Base-by-base conservation (phyloP, 2,329 filamentous ascomycete species). In the Aspergillus ustus region DNA sequence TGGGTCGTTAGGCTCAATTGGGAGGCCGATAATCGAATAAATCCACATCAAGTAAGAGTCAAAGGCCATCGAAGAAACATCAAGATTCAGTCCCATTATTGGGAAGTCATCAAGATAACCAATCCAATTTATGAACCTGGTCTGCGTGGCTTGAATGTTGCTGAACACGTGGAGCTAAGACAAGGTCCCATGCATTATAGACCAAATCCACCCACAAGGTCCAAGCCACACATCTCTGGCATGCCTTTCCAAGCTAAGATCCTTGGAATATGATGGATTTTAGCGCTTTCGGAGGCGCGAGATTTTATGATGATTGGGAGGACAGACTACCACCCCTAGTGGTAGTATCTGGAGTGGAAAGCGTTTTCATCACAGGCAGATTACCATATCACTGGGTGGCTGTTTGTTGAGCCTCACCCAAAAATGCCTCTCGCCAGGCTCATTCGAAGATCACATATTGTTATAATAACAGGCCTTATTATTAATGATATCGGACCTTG, bases 161-260 rank as follows among this genome's bases (percentile, higher is more conserved):
- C 43, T 55, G 52, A 57, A 57, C 49, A 59, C 56, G 43, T 59
- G 56, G 40, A 59, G 45, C 13, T 40, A 17, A 25, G 31, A 43
- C 34, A 40, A 28, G n/a, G 20, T 20, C 17, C 43, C 2, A 20
- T 9, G 11, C 20, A 45, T 8, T 31, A 25, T 6, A 17, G 13
- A 34, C 9, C 20, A 17, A 19, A 11, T 44, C 48, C 20, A 13
- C 15, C 55, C 51, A 6, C 55, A 48, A 52, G 19, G 46, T 45
- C 28, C 34, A 37, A 44, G 37, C 55, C 55, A 52, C 55, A 51
- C 5, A 52, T 52, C 48, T n/a, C 22, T 34, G 8, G 25, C 29
- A 22, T 19, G 3, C 9, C 19, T 29, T 9, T 52, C 19, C 28
- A 29, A 25, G 22, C 28, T 5, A 11, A 20, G n/a, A n/a, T n/a